Percentiles rank a stretch among this genome's conserved stretches.
Evolutionary conservation across 2,329 filamentous ascomycete genomes (phyloP).

Genomic region (Monosporascus sp.): DNA sequence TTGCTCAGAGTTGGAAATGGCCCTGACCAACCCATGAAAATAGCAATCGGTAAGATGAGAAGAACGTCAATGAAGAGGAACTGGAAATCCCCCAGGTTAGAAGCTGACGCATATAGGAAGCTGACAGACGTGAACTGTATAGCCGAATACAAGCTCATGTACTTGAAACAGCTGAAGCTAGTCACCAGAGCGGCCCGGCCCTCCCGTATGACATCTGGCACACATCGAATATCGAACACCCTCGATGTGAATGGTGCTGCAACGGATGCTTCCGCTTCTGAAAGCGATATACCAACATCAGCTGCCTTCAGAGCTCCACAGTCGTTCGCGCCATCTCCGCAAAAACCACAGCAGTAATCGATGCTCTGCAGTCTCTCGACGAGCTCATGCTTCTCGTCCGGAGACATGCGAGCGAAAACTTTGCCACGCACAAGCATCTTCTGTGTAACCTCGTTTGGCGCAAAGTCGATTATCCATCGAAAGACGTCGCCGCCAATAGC

Average conservation of each 20-base stretch:
- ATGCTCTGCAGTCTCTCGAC: constrained; percentile 96
- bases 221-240: constrained; percentile 93
- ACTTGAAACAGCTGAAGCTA: constrained; percentile 99
- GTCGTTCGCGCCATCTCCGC: constrained; percentile 95
- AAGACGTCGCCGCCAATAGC: constrained; percentile 93
- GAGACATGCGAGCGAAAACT: constrained; percentile 97
- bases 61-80: constrained; percentile 93
- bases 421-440: constrained; percentile 88
- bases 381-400: constrained; percentile 95
- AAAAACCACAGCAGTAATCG: constrained; percentile 93
- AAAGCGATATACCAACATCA: constrained; percentile 94
- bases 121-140: constrained; percentile 98
- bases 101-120: constrained; percentile 90
- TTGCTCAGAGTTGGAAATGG: constrained; percentile 70
- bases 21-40: constrained; percentile 98
- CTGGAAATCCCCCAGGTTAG: constrained; percentile 95
- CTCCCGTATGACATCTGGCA: constrained; percentile 87
- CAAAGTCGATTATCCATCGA: constrained; percentile 92
- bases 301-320: constrained; percentile 95
- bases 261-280: constrained; percentile 94
- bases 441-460: constrained; percentile 70
- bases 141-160: constrained; percentile 98
- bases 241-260: constrained; percentile 96
- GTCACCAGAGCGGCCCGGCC: constrained; percentile 94
- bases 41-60: constrained; percentile 90